Conservation (phyloP, 768 basidiomycete genomes). For the Kwoniella bestiolae region DNA sequence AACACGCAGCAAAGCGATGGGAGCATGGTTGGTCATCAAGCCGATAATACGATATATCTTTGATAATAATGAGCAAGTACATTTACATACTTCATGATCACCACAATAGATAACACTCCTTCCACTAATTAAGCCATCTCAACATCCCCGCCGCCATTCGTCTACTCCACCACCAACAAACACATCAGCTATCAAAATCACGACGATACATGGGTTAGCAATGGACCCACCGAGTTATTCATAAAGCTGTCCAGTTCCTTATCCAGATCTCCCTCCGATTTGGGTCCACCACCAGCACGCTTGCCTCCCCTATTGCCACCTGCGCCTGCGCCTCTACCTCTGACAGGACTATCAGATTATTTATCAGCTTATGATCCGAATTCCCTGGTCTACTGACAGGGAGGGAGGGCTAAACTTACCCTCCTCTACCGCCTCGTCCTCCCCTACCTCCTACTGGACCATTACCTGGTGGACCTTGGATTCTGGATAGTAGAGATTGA, state of each 20-base stretch:
- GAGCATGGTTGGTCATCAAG: too few relatives aligned
- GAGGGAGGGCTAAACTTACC: conserved; percentile 22
- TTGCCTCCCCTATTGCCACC: conserved; percentile 52
- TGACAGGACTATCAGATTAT: conserved; percentile 53
- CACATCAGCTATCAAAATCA: background rate
- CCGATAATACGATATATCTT: too few relatives aligned
- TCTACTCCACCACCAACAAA: background rate
- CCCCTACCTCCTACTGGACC: conserved; percentile 7
- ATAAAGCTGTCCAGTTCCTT: conserved; percentile 72
- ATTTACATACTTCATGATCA: too few relatives aligned
- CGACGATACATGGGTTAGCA: background rate
- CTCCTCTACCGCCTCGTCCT: conserved; percentile 35
- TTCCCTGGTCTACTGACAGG: too few relatives aligned
- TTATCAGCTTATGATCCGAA: background rate
- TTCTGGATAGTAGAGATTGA: conserved; percentile 41
- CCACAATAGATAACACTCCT: background rate
- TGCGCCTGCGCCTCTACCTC: conserved; percentile 60
- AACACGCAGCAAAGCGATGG: too few relatives aligned
- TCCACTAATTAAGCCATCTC: conserved; percentile 40
- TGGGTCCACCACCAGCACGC: conserved; percentile 60
- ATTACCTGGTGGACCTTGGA: conserved; percentile 38
- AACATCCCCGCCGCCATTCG: conserved; percentile 29
- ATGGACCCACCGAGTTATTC: conserved; percentile 35
- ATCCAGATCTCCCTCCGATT: conserved; percentile 80
- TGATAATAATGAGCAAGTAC: too few relatives aligned